phyloP scores from a whole-genome alignment of 257 asterid species.

The Sherardia arvensis region DNA sequence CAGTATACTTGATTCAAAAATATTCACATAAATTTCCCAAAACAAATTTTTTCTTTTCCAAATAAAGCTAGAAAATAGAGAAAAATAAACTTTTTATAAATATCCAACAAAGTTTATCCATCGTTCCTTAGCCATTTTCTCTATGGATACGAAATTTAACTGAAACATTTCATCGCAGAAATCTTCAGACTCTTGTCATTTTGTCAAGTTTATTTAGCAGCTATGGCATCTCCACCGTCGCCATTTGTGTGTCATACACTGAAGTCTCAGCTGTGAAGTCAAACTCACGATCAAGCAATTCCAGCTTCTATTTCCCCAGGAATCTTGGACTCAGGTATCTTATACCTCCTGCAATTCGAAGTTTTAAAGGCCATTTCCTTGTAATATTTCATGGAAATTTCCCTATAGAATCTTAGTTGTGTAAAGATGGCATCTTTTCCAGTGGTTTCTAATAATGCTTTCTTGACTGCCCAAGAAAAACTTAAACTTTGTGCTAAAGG shows the following conservation, averaged over 20 bases:
- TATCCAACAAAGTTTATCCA: background rate
- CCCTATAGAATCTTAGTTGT: conserved; percentile 16
- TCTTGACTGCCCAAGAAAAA: conserved; percentile 33
- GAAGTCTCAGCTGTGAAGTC: background rate
- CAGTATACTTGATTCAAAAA: too few species aligned
- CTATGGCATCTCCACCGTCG: background rate
- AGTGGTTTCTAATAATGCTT: conserved; percentile 43
- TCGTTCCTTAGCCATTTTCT: background rate
- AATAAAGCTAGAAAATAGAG: too few species aligned
- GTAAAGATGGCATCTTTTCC: conserved; percentile 62
- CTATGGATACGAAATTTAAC: background rate
- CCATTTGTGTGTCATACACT: background rate
- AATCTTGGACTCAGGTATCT: conserved; percentile 2
- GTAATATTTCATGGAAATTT: conserved; percentile 19
- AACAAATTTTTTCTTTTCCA: too few species aligned
- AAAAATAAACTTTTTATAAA: too few species aligned
- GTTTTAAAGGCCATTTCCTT: background rate
- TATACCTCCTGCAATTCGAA: background rate
- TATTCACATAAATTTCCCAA: too few species aligned
- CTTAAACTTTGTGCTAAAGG: conserved; percentile 29
- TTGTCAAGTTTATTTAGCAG: background rate
- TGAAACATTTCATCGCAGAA: background rate
- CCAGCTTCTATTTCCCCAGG: background rate
- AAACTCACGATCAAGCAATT: background rate
- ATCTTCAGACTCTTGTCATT: background rate